Evolutionary conservation across 306 rosid species (phyloP).

Genomic region (Cicer arietinum): DNA sequence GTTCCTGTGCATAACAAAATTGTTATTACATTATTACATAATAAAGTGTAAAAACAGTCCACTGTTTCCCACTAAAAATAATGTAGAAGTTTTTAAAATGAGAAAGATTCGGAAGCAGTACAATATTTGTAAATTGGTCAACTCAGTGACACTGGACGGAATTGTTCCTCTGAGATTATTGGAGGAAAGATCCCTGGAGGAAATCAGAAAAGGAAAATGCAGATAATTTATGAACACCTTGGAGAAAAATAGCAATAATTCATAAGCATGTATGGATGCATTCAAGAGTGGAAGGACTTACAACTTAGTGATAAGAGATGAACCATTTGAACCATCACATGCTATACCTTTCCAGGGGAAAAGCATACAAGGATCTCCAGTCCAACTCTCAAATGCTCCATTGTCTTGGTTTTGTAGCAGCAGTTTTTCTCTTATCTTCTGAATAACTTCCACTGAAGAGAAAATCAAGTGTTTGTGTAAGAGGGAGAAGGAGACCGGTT

Average conservation of each 20-base stretch:
- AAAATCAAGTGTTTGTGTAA: slow-evolving; percentile 1
- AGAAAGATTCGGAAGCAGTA: slow-evolving; percentile 50
- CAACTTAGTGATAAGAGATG: slow-evolving; percentile 64
- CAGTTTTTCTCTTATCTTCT: slow-evolving; percentile 63
- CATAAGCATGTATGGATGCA: background rate
- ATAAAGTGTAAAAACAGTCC: slow-evolving; percentile 24
- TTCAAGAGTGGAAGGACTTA: slow-evolving; percentile 49
- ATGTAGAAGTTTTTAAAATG: slow-evolving; percentile 11
- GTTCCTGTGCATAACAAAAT: slow-evolving; percentile 64
- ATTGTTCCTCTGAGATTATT: slow-evolving; percentile 64
- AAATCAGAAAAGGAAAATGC: background rate
- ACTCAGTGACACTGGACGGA: slow-evolving; percentile 63
- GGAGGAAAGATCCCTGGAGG: slow-evolving; percentile 77
- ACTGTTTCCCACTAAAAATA: slow-evolving; percentile 19
- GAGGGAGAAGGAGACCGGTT: slow-evolving; percentile 27
- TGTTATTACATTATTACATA: slow-evolving; percentile 3
- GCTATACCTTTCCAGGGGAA: slow-evolving; percentile 69
- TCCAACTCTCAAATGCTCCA: slow-evolving; percentile 64
- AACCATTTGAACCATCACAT: slow-evolving; percentile 60
- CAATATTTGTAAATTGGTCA: slow-evolving; percentile 65
- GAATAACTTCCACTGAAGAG: slow-evolving; percentile 59
- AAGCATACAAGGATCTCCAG: slow-evolving; percentile 81
- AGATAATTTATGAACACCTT: background rate
- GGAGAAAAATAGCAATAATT: background rate
- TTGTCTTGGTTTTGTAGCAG: slow-evolving; percentile 57